phyloP scores from a whole-genome alignment of 2,329 filamentous ascomycete species.

The Tolypocladium amazonense region DNA sequence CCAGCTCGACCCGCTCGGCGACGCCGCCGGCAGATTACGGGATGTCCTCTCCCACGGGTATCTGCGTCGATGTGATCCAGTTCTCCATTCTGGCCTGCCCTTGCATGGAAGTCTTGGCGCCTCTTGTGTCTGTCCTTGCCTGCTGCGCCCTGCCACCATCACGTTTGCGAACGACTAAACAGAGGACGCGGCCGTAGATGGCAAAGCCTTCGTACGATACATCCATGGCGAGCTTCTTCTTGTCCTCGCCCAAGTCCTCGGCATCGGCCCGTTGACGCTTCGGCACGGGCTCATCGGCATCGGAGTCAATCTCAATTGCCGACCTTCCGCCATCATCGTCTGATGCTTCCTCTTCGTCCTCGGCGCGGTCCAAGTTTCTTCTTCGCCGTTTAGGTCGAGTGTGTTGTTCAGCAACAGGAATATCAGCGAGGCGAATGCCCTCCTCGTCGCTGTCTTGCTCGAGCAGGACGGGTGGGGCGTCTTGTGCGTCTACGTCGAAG shows the following conservation, averaged over 20 bases:
- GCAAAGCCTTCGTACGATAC: slow-evolving; percentile 92
- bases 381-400: slow-evolving; percentile 19
- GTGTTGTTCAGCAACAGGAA: slow-evolving; percentile 15
- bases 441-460: slow-evolving; percentile 38
- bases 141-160: slow-evolving; percentile 36
- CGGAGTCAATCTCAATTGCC: slow-evolving; percentile 27
- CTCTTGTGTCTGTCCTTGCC: slow-evolving; percentile 14
- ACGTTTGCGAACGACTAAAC: slow-evolving; percentile 74
- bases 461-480: slow-evolving; percentile 24
- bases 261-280: slow-evolving; percentile 30
- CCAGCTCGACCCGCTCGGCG: background rate
- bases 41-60: slow-evolving; percentile 31
- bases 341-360: slow-evolving; percentile 17
- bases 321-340: slow-evolving; percentile 21
- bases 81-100: slow-evolving; percentile 71
- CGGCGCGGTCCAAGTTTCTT: slow-evolving; percentile 4
- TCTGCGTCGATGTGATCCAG: slow-evolving; percentile 74
- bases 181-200: slow-evolving; percentile 88
- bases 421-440: slow-evolving; percentile 20
- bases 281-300: slow-evolving; percentile 28
- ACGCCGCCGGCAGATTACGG: slow-evolving; percentile 9
- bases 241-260: slow-evolving; percentile 44
- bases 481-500: slow-evolving; percentile 37
- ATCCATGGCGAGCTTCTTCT: slow-evolving; percentile 82
- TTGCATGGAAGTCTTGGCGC: slow-evolving; percentile 33